Conservation (phyloP, 2,329 filamentous ascomycete species). For the Scedosporium apiospermum region DNA sequence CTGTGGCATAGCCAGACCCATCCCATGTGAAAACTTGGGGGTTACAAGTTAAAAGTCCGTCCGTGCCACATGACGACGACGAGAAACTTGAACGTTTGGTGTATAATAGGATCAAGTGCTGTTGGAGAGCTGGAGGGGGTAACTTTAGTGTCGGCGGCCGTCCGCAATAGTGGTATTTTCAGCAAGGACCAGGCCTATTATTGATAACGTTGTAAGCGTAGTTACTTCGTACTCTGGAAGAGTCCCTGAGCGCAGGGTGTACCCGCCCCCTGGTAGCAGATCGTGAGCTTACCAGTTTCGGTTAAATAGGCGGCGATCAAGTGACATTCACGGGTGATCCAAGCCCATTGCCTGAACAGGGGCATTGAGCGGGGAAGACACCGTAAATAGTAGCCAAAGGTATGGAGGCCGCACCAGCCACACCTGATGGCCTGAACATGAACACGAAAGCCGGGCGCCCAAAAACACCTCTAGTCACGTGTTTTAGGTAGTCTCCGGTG, state of each 20-base stretch:
- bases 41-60: neutral
- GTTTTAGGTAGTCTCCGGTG: neutral
- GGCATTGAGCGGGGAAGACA: neutral
- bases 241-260: neutral
- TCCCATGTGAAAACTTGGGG: neutral
- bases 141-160: neutral
- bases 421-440: neutral
- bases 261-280: neutral
- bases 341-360: neutral
- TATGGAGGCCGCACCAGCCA: conserved; percentile 1
- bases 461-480: too few species aligned
- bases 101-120: too few species aligned
- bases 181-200: neutral
- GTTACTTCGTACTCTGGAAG: neutral
- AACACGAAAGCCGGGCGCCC: too few species aligned
- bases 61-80: neutral
- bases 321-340: neutral
- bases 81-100: neutral
- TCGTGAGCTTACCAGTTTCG: neutral
- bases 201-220: too few species aligned
- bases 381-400: neutral
- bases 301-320: neutral
- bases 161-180: neutral
- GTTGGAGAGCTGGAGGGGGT: neutral
- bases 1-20: too few species aligned